Percentiles rank a stretch among this genome's conserved stretches.
phyloP scores from a whole-genome alignment of 306 rosid species.

The Ceratonia siliqua region DNA sequence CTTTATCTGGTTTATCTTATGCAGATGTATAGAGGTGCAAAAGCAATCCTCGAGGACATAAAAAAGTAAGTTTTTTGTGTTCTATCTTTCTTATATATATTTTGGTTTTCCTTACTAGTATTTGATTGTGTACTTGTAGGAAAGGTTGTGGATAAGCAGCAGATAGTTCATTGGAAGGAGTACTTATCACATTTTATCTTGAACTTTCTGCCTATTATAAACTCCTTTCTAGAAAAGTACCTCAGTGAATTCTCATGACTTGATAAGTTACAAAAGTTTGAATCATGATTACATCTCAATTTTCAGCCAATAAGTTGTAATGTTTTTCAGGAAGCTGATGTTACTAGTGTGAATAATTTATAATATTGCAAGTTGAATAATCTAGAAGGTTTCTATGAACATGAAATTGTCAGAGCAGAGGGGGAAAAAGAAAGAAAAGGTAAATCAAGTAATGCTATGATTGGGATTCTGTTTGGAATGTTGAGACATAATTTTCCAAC shows the following conservation, averaged over 20 bases:
- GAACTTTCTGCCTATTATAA: neutral
- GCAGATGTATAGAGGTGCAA: conserved; percentile 91
- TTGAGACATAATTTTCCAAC: neutral
- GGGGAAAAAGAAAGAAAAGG: neutral
- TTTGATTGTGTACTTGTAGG: neutral
- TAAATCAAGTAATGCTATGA: neutral
- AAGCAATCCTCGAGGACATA: conserved; percentile 79
- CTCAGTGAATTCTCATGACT: neutral
- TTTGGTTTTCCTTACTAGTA: neutral
- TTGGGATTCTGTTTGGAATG: neutral
- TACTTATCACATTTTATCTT: neutral
- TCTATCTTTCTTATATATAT: conserved; percentile 22
- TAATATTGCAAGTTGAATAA: neutral
- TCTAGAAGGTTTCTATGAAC: neutral
- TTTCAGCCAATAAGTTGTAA: neutral
- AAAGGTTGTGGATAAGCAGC: neutral
- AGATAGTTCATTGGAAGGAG: neutral
- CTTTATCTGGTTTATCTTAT: conserved; percentile 34
- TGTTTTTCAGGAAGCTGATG: neutral
- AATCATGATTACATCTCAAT: neutral
- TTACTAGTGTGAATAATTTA: neutral
- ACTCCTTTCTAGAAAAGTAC: neutral
- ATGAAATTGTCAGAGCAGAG: neutral
- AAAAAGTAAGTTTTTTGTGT: conserved; percentile 51
- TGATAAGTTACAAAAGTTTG: neutral